Percentiles rank a stretch among this genome's conserved stretches.
Conservation (phyloP, 1,139 yeast species). For the Neolecta irregularis region DNA sequence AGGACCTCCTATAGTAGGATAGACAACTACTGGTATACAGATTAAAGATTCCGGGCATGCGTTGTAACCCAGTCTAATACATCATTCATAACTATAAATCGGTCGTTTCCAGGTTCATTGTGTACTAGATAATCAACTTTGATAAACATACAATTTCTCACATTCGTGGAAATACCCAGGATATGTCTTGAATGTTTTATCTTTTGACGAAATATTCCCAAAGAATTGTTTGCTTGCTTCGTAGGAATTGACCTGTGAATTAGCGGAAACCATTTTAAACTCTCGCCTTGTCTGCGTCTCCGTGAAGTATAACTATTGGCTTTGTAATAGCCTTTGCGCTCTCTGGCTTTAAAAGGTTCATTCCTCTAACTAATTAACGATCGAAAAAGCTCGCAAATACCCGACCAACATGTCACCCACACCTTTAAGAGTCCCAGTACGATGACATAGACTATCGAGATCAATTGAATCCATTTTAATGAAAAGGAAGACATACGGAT, state of each 20-base stretch:
- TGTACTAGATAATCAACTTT: neutral
- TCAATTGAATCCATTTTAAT: conserved; percentile 34
- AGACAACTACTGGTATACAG: conserved; percentile 1
- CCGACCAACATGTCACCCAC: conserved; percentile 22
- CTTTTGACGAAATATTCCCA: conserved; percentile 13
- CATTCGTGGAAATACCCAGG: conserved; percentile 17
- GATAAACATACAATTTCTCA: conserved; percentile 3
- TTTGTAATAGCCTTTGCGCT: conserved; percentile 7
- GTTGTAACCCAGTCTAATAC: no score
- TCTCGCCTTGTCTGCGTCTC: conserved; percentile 16
- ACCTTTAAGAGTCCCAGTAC: no score
- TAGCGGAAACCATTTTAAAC: no score
- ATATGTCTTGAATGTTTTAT: conserved; percentile 15
- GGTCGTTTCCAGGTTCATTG: no score
- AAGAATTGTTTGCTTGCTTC: conserved; percentile 15
- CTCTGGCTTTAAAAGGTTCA: conserved; percentile 12
- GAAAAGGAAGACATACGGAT: conserved; percentile 31
- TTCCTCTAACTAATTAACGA: neutral
- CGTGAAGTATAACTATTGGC: conserved; percentile 17
- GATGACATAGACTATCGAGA: conserved; percentile 45
- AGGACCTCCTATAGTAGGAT: no score
- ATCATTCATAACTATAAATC: no score
- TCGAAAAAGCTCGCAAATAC: neutral
- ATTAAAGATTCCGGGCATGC: no score
- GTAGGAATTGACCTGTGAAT: no score